phyloP scores from a whole-genome alignment of 148 eudicot species.

The Fagopyrum esculentum region DNA sequence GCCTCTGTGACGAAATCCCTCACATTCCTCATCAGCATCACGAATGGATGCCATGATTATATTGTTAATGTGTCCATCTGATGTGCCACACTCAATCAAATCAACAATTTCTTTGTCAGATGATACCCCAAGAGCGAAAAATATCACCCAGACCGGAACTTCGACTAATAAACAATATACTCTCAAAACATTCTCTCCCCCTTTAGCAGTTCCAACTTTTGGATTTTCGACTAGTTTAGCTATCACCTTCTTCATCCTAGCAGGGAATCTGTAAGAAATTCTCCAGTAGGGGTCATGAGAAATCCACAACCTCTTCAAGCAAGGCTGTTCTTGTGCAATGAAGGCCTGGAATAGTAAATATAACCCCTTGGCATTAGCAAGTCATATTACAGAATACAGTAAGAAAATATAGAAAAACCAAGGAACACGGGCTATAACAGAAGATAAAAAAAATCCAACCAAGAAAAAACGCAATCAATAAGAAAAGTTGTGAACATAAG shows the following conservation, averaged over 20 bases:
- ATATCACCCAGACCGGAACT: conserved; percentile 78
- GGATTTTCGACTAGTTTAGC: conserved; percentile 58
- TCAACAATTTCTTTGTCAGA: conserved; percentile 75
- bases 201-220: conserved; percentile 41
- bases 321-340: conserved; percentile 88
- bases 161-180: conserved; percentile 51
- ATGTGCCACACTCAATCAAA: conserved; percentile 44
- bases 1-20: conserved; percentile 41
- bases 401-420: not conserved
- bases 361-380: conserved; percentile 3
- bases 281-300: conserved; percentile 60
- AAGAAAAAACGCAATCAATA: not conserved
- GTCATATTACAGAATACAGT: not conserved
- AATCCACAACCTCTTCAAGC: conserved; percentile 75
- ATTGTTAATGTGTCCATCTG: conserved; percentile 55
- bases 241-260: conserved; percentile 53
- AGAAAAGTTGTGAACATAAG: not conserved
- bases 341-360: conserved; percentile 48
- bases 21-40: conserved; percentile 67
- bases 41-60: conserved; percentile 75
- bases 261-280: conserved; percentile 51
- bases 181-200: conserved; percentile 55
- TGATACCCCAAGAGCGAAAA: conserved; percentile 76
- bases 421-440: not conserved
- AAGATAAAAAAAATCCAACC: not conserved